Evolutionary conservation across 2,329 filamentous ascomycete genomes (phyloP), one percentile per base, ranked within the genome.

Genomic region (Dryadomyces sulphureus): DNA sequence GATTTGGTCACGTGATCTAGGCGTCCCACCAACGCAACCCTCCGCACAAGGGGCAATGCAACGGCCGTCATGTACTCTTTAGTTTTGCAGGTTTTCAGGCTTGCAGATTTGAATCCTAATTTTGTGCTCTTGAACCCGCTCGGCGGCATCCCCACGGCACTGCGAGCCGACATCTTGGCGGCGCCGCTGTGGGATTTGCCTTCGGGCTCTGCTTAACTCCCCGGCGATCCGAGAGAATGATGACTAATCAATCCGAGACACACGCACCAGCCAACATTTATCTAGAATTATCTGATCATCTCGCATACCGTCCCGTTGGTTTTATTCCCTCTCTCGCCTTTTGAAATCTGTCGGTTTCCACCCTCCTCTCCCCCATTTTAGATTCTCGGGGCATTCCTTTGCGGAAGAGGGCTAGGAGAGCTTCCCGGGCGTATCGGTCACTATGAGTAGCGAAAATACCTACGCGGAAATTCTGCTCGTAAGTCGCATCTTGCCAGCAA

Each of bases 381-480:
- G 11, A 12, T 14, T 14, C 7, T 32, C 27, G 11, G 4, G 11
- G 11, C 16, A 12, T 14, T 14, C n/a, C 19, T 21, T 38, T 38
- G 17, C 17, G 4, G 36, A 7, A 20, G 16, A 40, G 21, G 22
- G 7, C 14, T 12, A 32, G 27, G 27, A 32, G 6, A 27, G 9
- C 27, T 27, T 7, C 16, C n/a, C 12, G 5, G 17, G 17, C 8
- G 32, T 25, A 7, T 25, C 22, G 19, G 21, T 38, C 43, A 32
- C 32, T 4, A 46, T 43, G 45, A 46, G 21, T 21, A 22, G 17
- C 32, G 40, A 40, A 17, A 46, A 42, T 32, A 42, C 45, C 14
- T 22, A 30, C 24, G 30, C 39, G 8, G 45, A 46, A n/a, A 46
- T 46, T 38, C 21, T 46, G 17, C 11, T 36, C 12, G 45, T 46